phyloP scores from a whole-genome alignment of 805 yeast species.

The Metschnikowia santaceciliae region DNA sequence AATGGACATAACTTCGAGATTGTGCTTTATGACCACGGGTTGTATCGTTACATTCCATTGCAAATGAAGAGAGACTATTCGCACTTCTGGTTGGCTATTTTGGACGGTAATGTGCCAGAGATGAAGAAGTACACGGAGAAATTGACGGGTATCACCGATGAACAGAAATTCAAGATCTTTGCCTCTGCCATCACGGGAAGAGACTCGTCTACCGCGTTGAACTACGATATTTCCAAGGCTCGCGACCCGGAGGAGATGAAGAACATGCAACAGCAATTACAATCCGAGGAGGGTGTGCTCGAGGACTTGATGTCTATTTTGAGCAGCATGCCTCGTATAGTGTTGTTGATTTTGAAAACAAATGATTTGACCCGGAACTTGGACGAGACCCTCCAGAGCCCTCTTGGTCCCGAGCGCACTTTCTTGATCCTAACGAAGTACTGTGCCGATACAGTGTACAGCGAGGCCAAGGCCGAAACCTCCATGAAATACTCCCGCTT shows the following conservation, averaged over 20 bases:
- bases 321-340: slow-evolving; percentile 78
- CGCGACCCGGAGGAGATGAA: slow-evolving; percentile 62
- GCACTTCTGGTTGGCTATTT: slow-evolving; percentile 84
- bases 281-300: slow-evolving; percentile 56
- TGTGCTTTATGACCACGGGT: slow-evolving; percentile 89
- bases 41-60: slow-evolving; percentile 79
- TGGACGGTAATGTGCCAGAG: slow-evolving; percentile 60
- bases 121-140: slow-evolving; percentile 73
- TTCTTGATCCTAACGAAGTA: slow-evolving; percentile 86
- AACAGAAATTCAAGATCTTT: slow-evolving; percentile 71
- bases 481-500: slow-evolving; percentile 14
- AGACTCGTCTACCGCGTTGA: slow-evolving; percentile 71
- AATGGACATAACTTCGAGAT: slow-evolving; percentile 81
- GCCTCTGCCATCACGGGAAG: slow-evolving; percentile 96
- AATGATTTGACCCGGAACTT: slow-evolving; percentile 87
- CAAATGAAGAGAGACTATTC: slow-evolving; percentile 79
- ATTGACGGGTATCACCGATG: slow-evolving; percentile 75
- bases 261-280: slow-evolving; percentile 60
- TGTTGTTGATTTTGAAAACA: slow-evolving; percentile 82
- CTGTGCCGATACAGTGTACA: slow-evolving; percentile 76
- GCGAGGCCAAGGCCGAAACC: slow-evolving; percentile 52
- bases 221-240: slow-evolving; percentile 50
- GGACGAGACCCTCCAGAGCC: slow-evolving; percentile 78
- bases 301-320: slow-evolving; percentile 76
- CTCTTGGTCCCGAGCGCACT: slow-evolving; percentile 83